Evolutionary conservation across 305 asterid species (phyloP).

Genomic region (Rubia peregrina): DNA sequence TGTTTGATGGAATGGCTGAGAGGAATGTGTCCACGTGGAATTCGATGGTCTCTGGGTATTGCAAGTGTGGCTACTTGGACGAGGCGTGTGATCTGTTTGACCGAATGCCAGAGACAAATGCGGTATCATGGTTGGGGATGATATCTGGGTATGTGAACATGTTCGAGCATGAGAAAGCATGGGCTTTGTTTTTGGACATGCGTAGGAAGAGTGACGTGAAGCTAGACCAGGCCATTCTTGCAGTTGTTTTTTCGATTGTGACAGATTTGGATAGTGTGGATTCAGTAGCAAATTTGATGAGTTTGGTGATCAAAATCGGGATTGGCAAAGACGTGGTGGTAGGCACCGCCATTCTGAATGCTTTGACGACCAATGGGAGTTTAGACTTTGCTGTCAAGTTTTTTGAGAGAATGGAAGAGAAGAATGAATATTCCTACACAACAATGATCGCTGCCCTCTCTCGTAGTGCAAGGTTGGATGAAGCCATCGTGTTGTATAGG

Average conservation of each 20-base stretch:
- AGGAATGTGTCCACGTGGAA: slow-evolving; percentile 19
- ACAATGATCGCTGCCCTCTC: slow-evolving; percentile 18
- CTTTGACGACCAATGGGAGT: slow-evolving; percentile 14
- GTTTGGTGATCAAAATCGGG: slow-evolving; percentile 15
- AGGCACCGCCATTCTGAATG: slow-evolving; percentile 20
- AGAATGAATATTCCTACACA: slow-evolving; percentile 19
- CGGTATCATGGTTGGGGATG: slow-evolving; percentile 17
- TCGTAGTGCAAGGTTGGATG: slow-evolving; percentile 19
- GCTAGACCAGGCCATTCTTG: slow-evolving; percentile 17
- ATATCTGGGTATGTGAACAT: slow-evolving; percentile 17
- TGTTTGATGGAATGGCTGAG: slow-evolving; percentile 20
- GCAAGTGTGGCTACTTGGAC: slow-evolving; percentile 1
- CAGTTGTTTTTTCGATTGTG: slow-evolving; percentile 5
- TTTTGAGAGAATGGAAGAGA: slow-evolving; percentile 17
- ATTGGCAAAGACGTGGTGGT: slow-evolving; percentile 18
- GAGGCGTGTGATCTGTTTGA: slow-evolving; percentile 18
- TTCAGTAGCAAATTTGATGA: slow-evolving; percentile 12
- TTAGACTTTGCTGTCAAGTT: slow-evolving; percentile 19
- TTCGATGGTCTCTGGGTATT: slow-evolving; percentile 18
- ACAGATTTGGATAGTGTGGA: slow-evolving; percentile 14
- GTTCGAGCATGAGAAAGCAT: slow-evolving; percentile 14
- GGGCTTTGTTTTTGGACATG: slow-evolving; percentile 19
- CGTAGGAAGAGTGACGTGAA: slow-evolving; percentile 15
- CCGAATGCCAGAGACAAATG: slow-evolving; percentile 17
- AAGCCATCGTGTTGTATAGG: slow-evolving; percentile 15